phyloP scores from a whole-genome alignment of 768 basidiomycete genomes.

The Auricularia cornea region DNA sequence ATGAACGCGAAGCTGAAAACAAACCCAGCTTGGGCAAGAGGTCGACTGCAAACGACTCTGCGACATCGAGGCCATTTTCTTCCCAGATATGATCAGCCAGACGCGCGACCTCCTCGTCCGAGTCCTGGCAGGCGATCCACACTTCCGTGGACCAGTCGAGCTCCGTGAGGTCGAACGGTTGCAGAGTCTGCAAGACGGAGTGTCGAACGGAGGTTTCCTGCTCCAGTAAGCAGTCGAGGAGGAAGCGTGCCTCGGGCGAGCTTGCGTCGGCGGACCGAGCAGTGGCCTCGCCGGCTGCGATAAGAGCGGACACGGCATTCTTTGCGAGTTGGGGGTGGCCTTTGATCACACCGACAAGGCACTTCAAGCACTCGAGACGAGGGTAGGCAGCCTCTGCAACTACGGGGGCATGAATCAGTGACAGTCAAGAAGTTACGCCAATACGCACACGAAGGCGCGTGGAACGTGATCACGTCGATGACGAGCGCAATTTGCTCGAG shows the following conservation, averaged over 20 bases:
- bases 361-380: conserved; percentile 55
- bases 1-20: background rate
- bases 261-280: conserved; percentile 45
- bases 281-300: conserved; percentile 76
- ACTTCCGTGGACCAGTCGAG: conserved; percentile 86
- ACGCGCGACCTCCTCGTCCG: conserved; percentile 78
- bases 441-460: conserved; percentile 29
- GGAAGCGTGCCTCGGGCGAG: conserved; percentile 49
- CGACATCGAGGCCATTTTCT: conserved; percentile 87
- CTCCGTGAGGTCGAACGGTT: conserved; percentile 94
- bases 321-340: conserved; percentile 76
- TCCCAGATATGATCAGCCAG: conserved; percentile 84
- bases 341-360: conserved; percentile 63
- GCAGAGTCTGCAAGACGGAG: conserved; percentile 83
- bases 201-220: conserved; percentile 85
- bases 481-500: conserved; percentile 74
- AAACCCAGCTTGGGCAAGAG: conserved; percentile 65
- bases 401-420: conserved; percentile 22
- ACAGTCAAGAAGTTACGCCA: no score
- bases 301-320: conserved; percentile 70
- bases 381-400: conserved; percentile 70
- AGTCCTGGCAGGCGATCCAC: conserved; percentile 84
- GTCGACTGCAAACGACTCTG: conserved; percentile 51
- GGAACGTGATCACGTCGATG: conserved; percentile 60
- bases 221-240: conserved; percentile 67